Base-by-base conservation (phyloP, 2,329 filamentous ascomycete genomes). In the Diplodia sapinea region DNA sequence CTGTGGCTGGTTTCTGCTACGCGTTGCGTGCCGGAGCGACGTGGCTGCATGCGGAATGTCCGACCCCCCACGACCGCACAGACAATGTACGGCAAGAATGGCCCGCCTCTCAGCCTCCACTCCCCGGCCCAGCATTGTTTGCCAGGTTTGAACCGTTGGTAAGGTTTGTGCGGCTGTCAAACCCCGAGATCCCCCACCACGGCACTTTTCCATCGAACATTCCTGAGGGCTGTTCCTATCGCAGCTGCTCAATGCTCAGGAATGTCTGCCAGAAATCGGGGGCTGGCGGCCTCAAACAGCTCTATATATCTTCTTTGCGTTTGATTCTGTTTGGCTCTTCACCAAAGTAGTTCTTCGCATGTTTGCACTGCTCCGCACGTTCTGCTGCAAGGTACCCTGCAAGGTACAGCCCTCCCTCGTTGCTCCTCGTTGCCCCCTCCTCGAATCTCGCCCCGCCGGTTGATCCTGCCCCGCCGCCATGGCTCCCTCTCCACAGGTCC, bases 291-390 rank as follows among this genome's bases (percentile, higher is more conserved):
- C 74, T 75, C 72, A 75, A 61, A 70, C 68, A 69, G 67, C 72
- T 71, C 68, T 77, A 75, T 77, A 77, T 79, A 77, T 79, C 75
- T 73, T 74, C 72, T 73, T 71, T 73, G 70, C 72, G 73, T 71
- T 71, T 72, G 72, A 72, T 73, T 70, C 67, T 75, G 73, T 76
- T 77, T 77, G 74, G 71, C 63, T 64, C 33, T 51, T 47, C 36
- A 50, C 73, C 71, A 76, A 76, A 73, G 73, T 68, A 65, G 67
- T 74, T 70, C 62, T 67, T 70, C 64, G 68, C 70, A 50, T 70
- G 69, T 73, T 72, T 71, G 72, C 70, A 72, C 71, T 72, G 71
- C 73, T 74, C 69, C 69, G 66, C 70, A 70, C 68, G 67, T 70
- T 67, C 20, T 65, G 47, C 69, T 70, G 68, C 69, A 70, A 69